Base-by-base conservation (phyloP, 192 early-diverging fungal species). In the Coemansia reversa region DNA sequence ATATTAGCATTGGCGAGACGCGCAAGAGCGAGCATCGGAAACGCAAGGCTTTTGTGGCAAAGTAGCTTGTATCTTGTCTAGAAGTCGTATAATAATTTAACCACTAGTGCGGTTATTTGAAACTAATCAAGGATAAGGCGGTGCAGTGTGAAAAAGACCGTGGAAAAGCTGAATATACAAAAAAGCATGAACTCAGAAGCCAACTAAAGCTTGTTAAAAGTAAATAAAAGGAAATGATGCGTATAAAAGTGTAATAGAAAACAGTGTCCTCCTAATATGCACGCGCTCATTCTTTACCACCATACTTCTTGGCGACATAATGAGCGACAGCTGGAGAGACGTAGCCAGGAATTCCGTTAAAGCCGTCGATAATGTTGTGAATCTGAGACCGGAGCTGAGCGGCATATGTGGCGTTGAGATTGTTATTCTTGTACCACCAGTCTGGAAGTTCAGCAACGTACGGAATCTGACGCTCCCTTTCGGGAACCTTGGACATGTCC, bases 241-340 rank as follows among this genome's bases (percentile, higher is more conserved):
- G 39, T 45, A 45, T 45, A 45, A 16, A 27, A 52, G 51, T 39
- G 35, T 22, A 51, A 14, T 30, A 22, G 56, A 54, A 57, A 39
- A 62, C 28, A 39, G 14, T 32, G 51, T 29, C 14, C 14, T 16
- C 39, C 9, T 16, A 16, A 45, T 45, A 16, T 45, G 39, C 39
- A 45, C 16, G 39, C 12, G 39, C 39, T 45, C 39, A 45, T 45
- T 30, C 29, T 25, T 62, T 56, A 47, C n/a, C 59, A 12, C 61
- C 78, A 24, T 81, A 81, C 60, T 81, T 81, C 63, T 72, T 75
- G 22, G 78, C 65, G 0, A 70, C 66, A 55, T 82, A 82, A 70
- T 82, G 71, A 57, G 62, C 60, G 7, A 70, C 70, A 12, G 79
- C 66, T 7, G 79, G 79, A 8, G 79, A 82, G 24, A 82, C 59